Conservation (phyloP, 1,284 basidiomycete genomes). For the Naganishia liquefaciens region DNA sequence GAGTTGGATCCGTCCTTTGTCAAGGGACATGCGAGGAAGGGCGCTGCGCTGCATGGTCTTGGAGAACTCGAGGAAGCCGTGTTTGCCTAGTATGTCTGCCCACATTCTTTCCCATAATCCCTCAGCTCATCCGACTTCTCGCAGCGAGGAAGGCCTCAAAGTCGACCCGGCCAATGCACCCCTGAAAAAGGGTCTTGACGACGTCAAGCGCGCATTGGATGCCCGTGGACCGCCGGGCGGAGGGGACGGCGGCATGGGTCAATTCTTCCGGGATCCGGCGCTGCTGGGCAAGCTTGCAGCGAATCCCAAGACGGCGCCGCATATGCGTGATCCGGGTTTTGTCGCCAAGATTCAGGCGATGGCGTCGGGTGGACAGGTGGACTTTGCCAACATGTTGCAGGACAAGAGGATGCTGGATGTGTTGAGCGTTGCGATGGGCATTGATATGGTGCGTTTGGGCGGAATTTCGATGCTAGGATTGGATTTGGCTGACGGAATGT, state of each 20-base stretch:
- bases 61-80: constrained; percentile 80
- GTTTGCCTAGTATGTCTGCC: constrained; percentile 47
- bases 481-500: constrained; percentile 2
- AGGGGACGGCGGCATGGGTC: constrained; percentile 61
- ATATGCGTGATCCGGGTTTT: constrained; percentile 80
- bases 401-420: constrained; percentile 91
- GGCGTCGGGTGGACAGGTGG: constrained; percentile 48
- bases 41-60: constrained; percentile 88
- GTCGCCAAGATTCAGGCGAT: constrained; percentile 61
- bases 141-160: constrained; percentile 68
- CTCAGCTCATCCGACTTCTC: constrained; percentile 61
- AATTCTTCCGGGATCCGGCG: constrained; percentile 82
- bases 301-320: constrained; percentile 81
- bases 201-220: constrained; percentile 70
- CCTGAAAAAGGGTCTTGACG: constrained; percentile 81
- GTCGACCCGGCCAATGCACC: constrained; percentile 74
- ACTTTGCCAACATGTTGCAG: constrained; percentile 58
- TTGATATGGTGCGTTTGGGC: constrained; percentile 66
- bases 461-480: neutral
- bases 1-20: constrained; percentile 78
- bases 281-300: constrained; percentile 77
- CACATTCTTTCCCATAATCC: neutral
- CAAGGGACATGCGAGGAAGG: constrained; percentile 90
- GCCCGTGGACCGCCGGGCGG: constrained; percentile 46
- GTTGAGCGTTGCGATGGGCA: constrained; percentile 87